Conservation (phyloP, 2,329 filamentous ascomycete genomes). For the Sclerotinia trifoliorum region DNA sequence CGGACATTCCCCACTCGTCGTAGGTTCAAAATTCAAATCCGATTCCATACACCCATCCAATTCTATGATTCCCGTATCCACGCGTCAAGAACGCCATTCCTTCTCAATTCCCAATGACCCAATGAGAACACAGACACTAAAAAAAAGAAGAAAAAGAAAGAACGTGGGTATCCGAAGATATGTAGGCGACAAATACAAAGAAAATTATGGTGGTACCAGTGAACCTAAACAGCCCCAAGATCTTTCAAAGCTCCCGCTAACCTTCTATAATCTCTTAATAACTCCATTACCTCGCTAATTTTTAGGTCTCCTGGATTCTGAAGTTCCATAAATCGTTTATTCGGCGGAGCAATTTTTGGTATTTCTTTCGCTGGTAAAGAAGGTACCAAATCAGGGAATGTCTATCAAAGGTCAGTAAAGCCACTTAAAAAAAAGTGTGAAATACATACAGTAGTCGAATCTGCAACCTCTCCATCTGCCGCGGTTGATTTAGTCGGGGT, state of each 20-base stretch:
- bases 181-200: constrained; percentile 5
- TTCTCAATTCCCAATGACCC: not conserved
- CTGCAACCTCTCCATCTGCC: constrained; percentile 49
- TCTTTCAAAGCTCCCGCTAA: constrained; percentile 65
- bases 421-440: not conserved
- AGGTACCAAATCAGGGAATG: constrained; percentile 59
- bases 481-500: constrained; percentile 43
- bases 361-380: constrained; percentile 54
- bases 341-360: constrained; percentile 62
- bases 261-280: constrained; percentile 73
- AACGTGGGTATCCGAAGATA: not conserved
- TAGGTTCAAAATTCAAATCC: constrained; percentile 7
- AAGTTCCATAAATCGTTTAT: constrained; percentile 70
- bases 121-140: not conserved
- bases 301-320: constrained; percentile 68
- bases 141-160: not conserved
- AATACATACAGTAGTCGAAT: constrained; percentile 55
- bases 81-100: not conserved
- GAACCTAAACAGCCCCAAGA: constrained; percentile 53
- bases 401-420: constrained; percentile 42
- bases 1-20: not conserved
- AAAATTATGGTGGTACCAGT: constrained; percentile 12
- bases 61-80: constrained; percentile 14
- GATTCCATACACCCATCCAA: constrained; percentile 10
- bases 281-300: constrained; percentile 69